phyloP scores from a whole-genome alignment of 228 moss, liverwort and hornwort species.

The Sphagnum fallax region DNA sequence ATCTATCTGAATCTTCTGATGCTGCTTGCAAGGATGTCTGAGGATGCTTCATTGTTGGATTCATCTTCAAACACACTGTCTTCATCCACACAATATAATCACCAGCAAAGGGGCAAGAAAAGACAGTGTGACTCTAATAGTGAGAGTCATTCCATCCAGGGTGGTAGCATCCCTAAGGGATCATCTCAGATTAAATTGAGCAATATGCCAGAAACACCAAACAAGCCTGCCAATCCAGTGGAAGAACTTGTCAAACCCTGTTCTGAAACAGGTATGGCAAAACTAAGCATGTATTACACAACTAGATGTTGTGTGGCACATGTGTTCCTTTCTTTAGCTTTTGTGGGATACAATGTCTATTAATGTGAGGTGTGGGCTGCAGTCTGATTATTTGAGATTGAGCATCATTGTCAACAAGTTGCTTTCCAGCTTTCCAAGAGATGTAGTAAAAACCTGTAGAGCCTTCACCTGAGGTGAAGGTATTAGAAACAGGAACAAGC shows the following conservation, averaged over 20 bases:
- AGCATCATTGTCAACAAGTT: not conserved
- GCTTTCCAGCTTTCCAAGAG: not conserved
- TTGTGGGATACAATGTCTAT: not conserved
- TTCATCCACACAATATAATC: constrained; percentile 2
- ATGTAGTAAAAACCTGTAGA: not conserved
- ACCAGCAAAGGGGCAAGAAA: constrained; percentile 15
- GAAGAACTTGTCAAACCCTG: constrained; percentile 7
- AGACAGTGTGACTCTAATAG: constrained; percentile 7
- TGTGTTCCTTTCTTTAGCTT: not conserved
- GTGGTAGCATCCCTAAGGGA: constrained; percentile 6
- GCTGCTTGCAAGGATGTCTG: constrained; percentile 18
- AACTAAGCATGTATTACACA: constrained; percentile 1
- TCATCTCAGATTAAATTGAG: constrained; percentile 5
- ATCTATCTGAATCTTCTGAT: too few species aligned
- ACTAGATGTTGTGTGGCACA: too few species aligned
- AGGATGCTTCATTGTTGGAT: constrained; percentile 4
- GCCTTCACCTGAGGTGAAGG: not conserved
- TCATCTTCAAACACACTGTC: constrained; percentile 18
- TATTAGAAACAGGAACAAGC: not conserved
- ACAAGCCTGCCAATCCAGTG: not conserved
- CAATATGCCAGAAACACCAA: constrained; percentile 9
- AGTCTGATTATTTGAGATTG: not conserved
- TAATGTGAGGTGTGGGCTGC: not conserved
- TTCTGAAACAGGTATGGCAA: constrained; percentile 14
- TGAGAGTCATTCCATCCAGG: constrained; percentile 10